Evolutionary conservation across 345 rosid genomes (phyloP), one percentile per base, ranked within the genome.

Genomic region (Pistacia integerrima): DNA sequence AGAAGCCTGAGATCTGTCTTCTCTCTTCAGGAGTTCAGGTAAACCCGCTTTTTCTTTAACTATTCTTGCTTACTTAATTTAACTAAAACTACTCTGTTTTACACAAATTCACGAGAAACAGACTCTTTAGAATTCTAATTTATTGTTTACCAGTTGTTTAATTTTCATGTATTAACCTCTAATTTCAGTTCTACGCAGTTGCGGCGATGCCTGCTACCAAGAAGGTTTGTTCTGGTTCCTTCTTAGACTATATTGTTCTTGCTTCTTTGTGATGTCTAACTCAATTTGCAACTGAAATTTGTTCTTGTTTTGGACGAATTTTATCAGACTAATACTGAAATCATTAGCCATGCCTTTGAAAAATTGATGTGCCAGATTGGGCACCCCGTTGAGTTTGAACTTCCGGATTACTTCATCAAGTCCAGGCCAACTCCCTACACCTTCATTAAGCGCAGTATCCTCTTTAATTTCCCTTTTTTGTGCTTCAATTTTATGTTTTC

Each of bases 381-480:
- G 58, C 82, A 80, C 35, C 81, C 84, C 0, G 89, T 85, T 68
- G 98, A 92, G 18, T 97, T 97, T 67, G 93, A 94, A 69, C 90
- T 94, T 62, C 99, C 99, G 1, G 94, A 91, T 64, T 89, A 89
- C 88, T 85, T 88, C 77, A 84, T 82, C 72, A 97, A 97, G 78
- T 83, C 65, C 79, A 97, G 91, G 85, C 86, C 88, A 49, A 76
- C 82, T 6, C 87, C 94, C 46, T 97, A 92, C 77, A 84, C 87
- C 75, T 81, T 82, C 76, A 94, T 94, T 69, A 89, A 83, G 80
- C 97, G 98, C 86, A 97, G 99, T 97, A 97, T 94, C 92, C 93
- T 51, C 81, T 74, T 52, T 14, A 48, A 65, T 52, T 11, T 18
- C 72, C 77, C 20, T 11, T 14, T 67, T 46, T 55, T 20, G 58